Percentiles rank a stretch among this genome's conserved stretches.
These are phyloP conservation scores for Colletotrichum orchidophilum DNA, from an alignment of 2,329 filamentous ascomycete species.

Conservation along the genomic window DNA sequence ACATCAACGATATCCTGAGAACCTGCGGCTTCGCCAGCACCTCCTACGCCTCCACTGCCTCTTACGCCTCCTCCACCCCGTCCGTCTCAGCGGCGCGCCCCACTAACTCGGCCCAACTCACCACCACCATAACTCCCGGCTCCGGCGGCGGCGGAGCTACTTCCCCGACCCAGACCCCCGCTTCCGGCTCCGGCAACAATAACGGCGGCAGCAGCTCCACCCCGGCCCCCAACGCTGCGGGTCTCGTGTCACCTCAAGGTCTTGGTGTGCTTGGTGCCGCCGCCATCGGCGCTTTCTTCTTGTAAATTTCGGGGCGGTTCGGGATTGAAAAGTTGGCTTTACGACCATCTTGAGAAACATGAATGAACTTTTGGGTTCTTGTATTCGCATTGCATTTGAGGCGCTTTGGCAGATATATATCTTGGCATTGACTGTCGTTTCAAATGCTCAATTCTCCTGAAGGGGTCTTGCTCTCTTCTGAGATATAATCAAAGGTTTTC, in stretches of 20 bases:
- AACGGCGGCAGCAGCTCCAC: background rate
- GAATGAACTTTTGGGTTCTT: background rate
- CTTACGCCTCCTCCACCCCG: conserved; percentile 28
- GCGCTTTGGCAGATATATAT: conserved; percentile 5
- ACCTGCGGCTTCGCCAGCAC: conserved; percentile 36
- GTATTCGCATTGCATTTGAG: background rate
- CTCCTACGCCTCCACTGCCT: conserved; percentile 26
- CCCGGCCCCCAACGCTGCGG: conserved; percentile 23
- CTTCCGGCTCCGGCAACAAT: conserved; percentile 1
- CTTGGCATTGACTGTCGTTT: conserved; percentile 26
- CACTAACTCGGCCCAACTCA: conserved; percentile 33
- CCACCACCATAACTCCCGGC: conserved; percentile 32
- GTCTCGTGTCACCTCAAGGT: conserved; percentile 13
- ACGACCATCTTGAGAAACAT: background rate
- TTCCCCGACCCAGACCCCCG: conserved; percentile 21
- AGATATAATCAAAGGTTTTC: background rate
- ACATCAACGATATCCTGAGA: conserved; percentile 36
- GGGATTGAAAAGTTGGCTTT: background rate
- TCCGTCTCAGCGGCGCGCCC: conserved; percentile 30
- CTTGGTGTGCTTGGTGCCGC: conserved; percentile 28
- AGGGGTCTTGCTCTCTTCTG: background rate
- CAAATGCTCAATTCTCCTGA: background rate
- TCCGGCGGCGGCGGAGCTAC: conserved; percentile 22
- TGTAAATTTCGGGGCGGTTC: background rate
- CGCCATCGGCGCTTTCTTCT: conserved; percentile 23